Base-by-base conservation (phyloP, 164 flowering plant genomes). In the Aristolochia californica region DNA sequence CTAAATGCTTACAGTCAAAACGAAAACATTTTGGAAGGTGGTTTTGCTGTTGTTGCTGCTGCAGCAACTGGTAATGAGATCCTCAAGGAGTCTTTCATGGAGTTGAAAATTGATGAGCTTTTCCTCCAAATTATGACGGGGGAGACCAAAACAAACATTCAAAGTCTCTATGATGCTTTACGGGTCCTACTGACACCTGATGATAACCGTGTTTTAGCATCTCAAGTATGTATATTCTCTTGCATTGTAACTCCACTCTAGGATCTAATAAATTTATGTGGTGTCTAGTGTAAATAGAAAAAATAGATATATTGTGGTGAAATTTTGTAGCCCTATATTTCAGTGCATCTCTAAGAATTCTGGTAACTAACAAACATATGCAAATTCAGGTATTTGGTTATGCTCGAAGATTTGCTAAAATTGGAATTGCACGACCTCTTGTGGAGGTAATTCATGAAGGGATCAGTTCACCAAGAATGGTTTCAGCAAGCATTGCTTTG, bases 1-100 rank as follows among this genome's bases (percentile, higher is more conserved):
- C 52, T 89, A 40, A 72, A 65, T 21, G 63, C 69, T 49, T 59
- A 68, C 48, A 53, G 27, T 58, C 64, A 78, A 56, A 75, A 76
- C 63, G 26, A 67, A n/a, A 70, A 64, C 13, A 60, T 85, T 38
- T 67, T 90, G 72, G 67, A 77, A 66, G 57, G 66, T 61, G 82
- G 83, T 48, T 87, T 90, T 65, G 63, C 90, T 18, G 91, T 88
- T 58, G 87, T 94, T 55, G 80, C 93, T 63, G 90, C 87, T 2
- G 91, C 99, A 61, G 76, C 95, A 56, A 78, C 93, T 61, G 87
- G 93, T 58, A 84, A 87, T 77, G 99, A 94, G 77, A 62, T 94
- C 60, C 64, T 89, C 24, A 94, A 94, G 68, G 86, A 85, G 61
- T 66, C 75, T 38, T 87, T 87, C 67, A 78, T 90, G 87, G 95